A percentile compares a stretch with the other conserved stretches of the same genome.
Conservation (phyloP, 2,329 filamentous ascomycete genomes). For the Diaporthe sp. region DNA sequence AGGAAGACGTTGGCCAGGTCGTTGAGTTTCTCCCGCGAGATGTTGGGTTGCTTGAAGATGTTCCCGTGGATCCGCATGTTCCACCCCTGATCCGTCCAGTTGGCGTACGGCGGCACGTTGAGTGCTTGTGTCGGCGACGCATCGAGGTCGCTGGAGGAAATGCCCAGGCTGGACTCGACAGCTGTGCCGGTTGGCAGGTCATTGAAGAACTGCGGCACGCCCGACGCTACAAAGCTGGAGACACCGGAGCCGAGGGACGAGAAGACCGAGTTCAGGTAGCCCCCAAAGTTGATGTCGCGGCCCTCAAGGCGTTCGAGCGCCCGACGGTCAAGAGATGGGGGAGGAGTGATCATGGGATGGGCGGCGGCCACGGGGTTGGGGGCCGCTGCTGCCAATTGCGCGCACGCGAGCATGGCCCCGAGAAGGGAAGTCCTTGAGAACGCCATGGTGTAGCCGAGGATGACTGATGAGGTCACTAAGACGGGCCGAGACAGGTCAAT, state of each 20-base stretch:
- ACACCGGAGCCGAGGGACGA: slow-evolving; percentile 67
- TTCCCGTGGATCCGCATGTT: slow-evolving; percentile 83
- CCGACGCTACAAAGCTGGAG: slow-evolving; percentile 73
- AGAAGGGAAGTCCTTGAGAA: slow-evolving; percentile 27
- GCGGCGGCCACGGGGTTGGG: slow-evolving; percentile 34
- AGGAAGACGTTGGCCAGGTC: slow-evolving; percentile 79
- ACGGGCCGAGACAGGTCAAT: neutral
- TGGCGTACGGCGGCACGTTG: slow-evolving; percentile 80
- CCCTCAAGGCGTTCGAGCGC: slow-evolving; percentile 49
- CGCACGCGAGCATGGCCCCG: slow-evolving; percentile 36
- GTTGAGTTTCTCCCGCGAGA: slow-evolving; percentile 74
- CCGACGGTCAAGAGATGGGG: slow-evolving; percentile 48
- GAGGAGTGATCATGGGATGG: slow-evolving; percentile 48
- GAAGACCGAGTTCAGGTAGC: slow-evolving; percentile 65
- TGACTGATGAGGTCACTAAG: neutral
- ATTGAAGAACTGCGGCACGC: slow-evolving; percentile 77
- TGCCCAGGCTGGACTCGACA: slow-evolving; percentile 73
- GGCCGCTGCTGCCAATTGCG: slow-evolving; percentile 42
- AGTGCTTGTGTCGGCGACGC: slow-evolving; percentile 78
- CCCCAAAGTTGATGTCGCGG: slow-evolving; percentile 56
- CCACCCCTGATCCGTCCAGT: slow-evolving; percentile 85
- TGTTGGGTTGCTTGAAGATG: slow-evolving; percentile 84
- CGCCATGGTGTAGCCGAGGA: slow-evolving; percentile 29
- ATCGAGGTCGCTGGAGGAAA: slow-evolving; percentile 70
- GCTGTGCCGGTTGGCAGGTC: slow-evolving; percentile 73